Evolutionary conservation across 192 early-diverging fungal species (phyloP).

Genomic region (Ambispora gerdemannii): DNA sequence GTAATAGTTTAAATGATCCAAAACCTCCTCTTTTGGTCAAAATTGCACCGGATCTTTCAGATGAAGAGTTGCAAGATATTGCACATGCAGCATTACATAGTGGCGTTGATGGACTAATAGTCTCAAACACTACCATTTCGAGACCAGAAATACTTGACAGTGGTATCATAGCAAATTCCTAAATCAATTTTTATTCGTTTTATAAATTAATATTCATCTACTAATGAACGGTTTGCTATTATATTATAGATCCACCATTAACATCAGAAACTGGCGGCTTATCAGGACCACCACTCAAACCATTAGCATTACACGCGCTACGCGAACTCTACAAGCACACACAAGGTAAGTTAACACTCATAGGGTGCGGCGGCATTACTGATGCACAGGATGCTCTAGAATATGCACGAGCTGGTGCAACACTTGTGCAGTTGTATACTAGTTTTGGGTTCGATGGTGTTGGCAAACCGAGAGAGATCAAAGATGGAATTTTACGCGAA

Average conservation of each 20-base stretch:
- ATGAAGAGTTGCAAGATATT: slow-evolving; percentile 73
- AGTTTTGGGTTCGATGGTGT: slow-evolving; percentile 74
- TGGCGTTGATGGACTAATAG: slow-evolving; percentile 81
- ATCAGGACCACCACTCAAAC: slow-evolving; percentile 73
- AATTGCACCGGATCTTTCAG: slow-evolving; percentile 82
- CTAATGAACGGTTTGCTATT: not conserved
- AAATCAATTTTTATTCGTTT: not conserved
- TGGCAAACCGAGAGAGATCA: slow-evolving; percentile 73
- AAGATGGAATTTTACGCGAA: slow-evolving; percentile 65
- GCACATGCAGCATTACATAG: slow-evolving; percentile 68
- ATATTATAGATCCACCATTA: slow-evolving; percentile 32
- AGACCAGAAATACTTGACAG: slow-evolving; percentile 64
- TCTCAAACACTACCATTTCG: slow-evolving; percentile 83
- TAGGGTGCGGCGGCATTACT: slow-evolving; percentile 86
- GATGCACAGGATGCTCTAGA: slow-evolving; percentile 73
- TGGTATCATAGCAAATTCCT: slow-evolving; percentile 31
- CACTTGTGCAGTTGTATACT: slow-evolving; percentile 79
- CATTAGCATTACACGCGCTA: slow-evolving; percentile 71
- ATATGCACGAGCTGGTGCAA: slow-evolving; percentile 81
- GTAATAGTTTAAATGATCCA: slow-evolving; percentile 29
- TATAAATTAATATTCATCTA: not conserved
- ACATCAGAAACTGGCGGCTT: slow-evolving; percentile 73
- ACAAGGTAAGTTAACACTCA: slow-evolving; percentile 68
- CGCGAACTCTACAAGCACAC: slow-evolving; percentile 73
- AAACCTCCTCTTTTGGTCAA: slow-evolving; percentile 80